These are phyloP conservation scores for Pinus albicaulis DNA, from an alignment of 75 land plant genomes.

Conservation along the genomic window DNA sequence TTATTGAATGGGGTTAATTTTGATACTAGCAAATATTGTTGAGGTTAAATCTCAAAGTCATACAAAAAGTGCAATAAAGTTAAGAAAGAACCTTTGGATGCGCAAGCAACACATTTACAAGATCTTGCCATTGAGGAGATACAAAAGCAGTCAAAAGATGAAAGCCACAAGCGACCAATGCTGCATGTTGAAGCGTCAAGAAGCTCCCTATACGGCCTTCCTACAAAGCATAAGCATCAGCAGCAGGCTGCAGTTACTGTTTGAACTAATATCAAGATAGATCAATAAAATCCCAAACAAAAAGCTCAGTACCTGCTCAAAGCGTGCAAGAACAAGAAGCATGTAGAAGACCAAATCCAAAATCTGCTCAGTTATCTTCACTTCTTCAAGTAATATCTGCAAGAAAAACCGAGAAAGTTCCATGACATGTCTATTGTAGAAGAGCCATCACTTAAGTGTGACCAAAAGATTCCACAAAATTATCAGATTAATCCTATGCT, in stretches of 20 bases:
- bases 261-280: conserved; percentile 1
- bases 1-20: conserved; percentile 3
- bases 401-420: conserved; percentile 7
- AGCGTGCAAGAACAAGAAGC: conserved; percentile 58
- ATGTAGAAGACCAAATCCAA: conserved; percentile 77
- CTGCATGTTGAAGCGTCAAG: conserved; percentile 53
- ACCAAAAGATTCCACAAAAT: not conserved
- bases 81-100: conserved; percentile 74
- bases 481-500: not conserved
- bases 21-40: not conserved
- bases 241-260: conserved; percentile 13
- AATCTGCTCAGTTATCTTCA: conserved; percentile 83
- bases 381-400: conserved; percentile 90
- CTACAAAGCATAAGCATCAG: conserved; percentile 26
- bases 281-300: not conserved
- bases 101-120: conserved; percentile 69
- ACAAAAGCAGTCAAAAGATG: conserved; percentile 68
- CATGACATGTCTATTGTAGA: not conserved
- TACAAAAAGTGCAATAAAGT: not conserved
- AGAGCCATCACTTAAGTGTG: not conserved
- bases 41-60: not conserved
- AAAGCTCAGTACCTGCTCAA: conserved; percentile 53
- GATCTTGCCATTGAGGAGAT: conserved; percentile 77
- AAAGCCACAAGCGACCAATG: conserved; percentile 74
- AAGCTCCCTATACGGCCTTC: conserved; percentile 47